Base-by-base conservation (phyloP, 768 basidiomycete genomes). In the Suillus variegatus region DNA sequence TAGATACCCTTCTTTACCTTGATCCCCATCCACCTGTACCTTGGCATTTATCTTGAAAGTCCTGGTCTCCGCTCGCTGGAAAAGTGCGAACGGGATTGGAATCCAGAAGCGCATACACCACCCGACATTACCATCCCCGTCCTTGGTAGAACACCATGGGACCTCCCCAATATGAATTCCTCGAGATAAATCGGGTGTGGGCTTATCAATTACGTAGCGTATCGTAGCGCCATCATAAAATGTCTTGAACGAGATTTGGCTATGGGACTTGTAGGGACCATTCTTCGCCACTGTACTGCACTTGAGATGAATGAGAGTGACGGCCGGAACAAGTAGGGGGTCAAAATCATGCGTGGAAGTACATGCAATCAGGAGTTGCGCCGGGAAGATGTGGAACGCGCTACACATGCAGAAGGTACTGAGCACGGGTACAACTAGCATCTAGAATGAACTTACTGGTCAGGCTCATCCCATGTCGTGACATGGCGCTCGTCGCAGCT, bases 61-160 rank as follows among this genome's bases (percentile, higher is more conserved):
- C 20, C 82, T 74, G 51, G 82, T 82, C 66, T 85, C 85, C 61
- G 76, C 74, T 73, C 80, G 82, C 40, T 76, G 73, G 65, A 86
- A 85, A 28, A 86, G 65, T n/a, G 71, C 66, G 8, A 81, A 76
- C 5, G 85, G 84, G 35, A 86, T 73, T 0, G 85, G 85, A 12
- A 85, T 75, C 70, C 51, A 52, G 16, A 52, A 52, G 51, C 4
- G 16, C 28, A 32, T 32, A 38, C 66, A 71, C 78, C 77, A 80
- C 41, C 75, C 77, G 62, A 71, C 28, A 52, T 18, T 9, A 52
- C 51, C 51, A 28, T 28, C 28, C 16, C 4, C 2, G 16, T 52
- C 51, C 28, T 28, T 32, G 28, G 51, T 28, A 28, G 73, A 12
- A 62, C 65, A 28, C 72, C 69, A 41, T 5, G 40, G 38, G 3